Percentiles rank a stretch among this genome's conserved stretches.
Evolutionary conservation across 805 yeast genomes (phyloP).

Genomic region (Candida sanyiensis): DNA sequence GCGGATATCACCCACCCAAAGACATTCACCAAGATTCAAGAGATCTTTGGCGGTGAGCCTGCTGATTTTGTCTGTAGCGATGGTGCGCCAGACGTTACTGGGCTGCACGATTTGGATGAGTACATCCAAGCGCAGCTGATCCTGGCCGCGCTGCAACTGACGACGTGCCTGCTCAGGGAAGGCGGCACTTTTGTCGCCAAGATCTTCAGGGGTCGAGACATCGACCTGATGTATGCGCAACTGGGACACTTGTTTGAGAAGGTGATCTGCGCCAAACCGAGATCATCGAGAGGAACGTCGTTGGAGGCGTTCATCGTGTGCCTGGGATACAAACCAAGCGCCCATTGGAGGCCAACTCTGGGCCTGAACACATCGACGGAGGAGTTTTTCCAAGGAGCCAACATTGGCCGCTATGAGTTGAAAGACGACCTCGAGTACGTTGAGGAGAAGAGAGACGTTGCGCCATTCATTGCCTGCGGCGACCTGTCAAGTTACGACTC

Average conservation of each 20-base stretch:
- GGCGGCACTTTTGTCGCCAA: slow-evolving; percentile 96
- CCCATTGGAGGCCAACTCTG: slow-evolving; percentile 73
- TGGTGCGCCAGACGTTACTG: slow-evolving; percentile 99
- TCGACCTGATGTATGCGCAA: slow-evolving; percentile 90
- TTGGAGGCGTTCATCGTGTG: slow-evolving; percentile 93
- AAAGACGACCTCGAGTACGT: slow-evolving; percentile 40
- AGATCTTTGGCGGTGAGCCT: slow-evolving; percentile 81
- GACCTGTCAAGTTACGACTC: slow-evolving; percentile 84
- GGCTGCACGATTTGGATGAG: slow-evolving; percentile 93
- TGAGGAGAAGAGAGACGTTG: slow-evolving; percentile 68
- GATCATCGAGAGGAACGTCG: slow-evolving; percentile 92
- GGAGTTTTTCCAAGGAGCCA: slow-evolving; percentile 67
- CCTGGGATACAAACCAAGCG: slow-evolving; percentile 76
- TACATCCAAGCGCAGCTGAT: slow-evolving; percentile 94
- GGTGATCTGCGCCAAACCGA: slow-evolving; percentile 93
- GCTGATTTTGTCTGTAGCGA: slow-evolving; percentile 96
- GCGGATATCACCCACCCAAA: slow-evolving; percentile 97
- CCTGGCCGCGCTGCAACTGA: slow-evolving; percentile 83
- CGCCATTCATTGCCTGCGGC: slow-evolving; percentile 95
- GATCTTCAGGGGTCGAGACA: slow-evolving; percentile 93
- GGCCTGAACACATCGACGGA: slow-evolving; percentile 60
- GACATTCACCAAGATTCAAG: slow-evolving; percentile 69
- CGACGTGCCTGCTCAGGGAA: slow-evolving; percentile 80
- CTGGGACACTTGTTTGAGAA: slow-evolving; percentile 77
- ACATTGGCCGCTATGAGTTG: slow-evolving; percentile 48